phyloP scores from a whole-genome alignment of 495 filamentous ascomycete species.

The Xylaria longipes region DNA sequence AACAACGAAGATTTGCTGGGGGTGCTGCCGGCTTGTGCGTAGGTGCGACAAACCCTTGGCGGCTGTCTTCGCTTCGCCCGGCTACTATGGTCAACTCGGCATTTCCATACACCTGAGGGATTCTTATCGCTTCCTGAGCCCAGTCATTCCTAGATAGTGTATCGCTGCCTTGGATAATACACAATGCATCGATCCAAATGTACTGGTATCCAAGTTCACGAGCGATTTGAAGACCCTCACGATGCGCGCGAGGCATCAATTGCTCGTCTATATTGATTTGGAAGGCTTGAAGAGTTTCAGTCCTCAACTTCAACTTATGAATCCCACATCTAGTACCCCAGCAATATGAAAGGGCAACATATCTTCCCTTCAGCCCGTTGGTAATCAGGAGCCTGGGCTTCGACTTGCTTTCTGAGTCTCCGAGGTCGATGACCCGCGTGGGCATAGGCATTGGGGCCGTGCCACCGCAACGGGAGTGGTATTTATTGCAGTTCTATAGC shows the following conservation, averaged over 20 bases:
- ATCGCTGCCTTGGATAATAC: no score
- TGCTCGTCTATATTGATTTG: background rate
- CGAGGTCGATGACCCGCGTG: background rate
- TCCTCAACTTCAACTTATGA: background rate
- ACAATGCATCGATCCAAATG: background rate
- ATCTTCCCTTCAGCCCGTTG: background rate
- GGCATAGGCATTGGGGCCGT: background rate
- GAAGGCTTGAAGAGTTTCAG: background rate
- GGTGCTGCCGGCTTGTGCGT: no score
- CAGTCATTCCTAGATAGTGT: no score
- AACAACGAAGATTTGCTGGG: no score
- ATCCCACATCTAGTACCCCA: background rate
- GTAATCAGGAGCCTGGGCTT: background rate
- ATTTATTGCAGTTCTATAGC: background rate
- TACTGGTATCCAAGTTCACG: background rate
- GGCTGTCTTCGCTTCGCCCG: no score
- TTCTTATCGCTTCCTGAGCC: no score
- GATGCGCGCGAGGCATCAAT: background rate
- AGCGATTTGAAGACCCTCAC: background rate
- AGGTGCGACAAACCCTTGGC: no score
- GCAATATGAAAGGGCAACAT: background rate
- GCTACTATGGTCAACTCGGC: no score
- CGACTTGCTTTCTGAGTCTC: background rate
- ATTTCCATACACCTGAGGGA: no score
- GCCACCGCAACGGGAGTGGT: background rate